These are phyloP conservation scores for Chalara sp. DNA, from an alignment of 2,329 filamentous ascomycete genomes.

Conservation along the genomic window DNA sequence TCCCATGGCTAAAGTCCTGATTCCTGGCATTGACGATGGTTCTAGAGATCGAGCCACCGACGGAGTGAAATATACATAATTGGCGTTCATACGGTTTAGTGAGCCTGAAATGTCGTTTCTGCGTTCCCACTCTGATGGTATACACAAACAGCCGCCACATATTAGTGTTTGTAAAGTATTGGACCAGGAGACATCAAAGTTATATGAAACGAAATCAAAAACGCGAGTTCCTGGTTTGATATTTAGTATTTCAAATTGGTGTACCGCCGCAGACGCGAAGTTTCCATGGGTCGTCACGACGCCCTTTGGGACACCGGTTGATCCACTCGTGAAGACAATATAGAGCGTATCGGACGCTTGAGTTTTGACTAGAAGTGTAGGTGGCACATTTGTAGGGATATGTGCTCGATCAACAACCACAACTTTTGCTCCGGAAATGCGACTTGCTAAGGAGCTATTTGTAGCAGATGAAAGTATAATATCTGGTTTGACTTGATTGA, in stretches of 20 bases:
- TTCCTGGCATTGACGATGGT: conserved; percentile 12
- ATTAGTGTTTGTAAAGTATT: conserved; percentile 21
- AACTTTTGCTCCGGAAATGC: neutral
- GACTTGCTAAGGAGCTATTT: neutral
- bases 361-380: neutral
- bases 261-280: neutral
- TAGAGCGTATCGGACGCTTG: neutral
- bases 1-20: conserved; percentile 16
- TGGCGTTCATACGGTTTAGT: conserved; percentile 12
- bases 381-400: neutral
- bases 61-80: conserved; percentile 18
- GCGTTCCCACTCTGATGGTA: conserved; percentile 31
- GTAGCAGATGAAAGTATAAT: neutral
- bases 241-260: neutral
- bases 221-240: neutral
- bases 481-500: neutral
- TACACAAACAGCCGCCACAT: conserved; percentile 31
- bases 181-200: conserved; percentile 29
- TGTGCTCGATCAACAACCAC: neutral
- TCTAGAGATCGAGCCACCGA: conserved; percentile 18
- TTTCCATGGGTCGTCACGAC: conserved; percentile 15
- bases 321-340: conserved; percentile 19
- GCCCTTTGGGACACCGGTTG: conserved; percentile 34
- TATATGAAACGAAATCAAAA: conserved; percentile 7
- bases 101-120: conserved; percentile 29